These are phyloP conservation scores for Eucalyptus urophylla DNA, from an alignment of 345 rosid genomes.

Conservation along the genomic window DNA sequence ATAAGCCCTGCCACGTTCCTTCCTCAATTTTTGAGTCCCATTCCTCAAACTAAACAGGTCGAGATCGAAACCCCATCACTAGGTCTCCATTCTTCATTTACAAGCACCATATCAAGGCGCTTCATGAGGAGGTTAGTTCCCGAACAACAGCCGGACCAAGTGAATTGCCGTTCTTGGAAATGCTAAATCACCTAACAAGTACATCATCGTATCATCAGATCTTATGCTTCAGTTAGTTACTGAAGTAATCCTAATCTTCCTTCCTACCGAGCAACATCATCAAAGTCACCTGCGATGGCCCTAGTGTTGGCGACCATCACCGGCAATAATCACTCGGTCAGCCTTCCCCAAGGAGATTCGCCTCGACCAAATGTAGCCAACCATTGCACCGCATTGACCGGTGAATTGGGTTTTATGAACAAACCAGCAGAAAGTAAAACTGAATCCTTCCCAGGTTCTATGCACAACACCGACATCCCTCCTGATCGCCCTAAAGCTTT, in stretches of 20 bases:
- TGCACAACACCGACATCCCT: background rate
- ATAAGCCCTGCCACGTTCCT: background rate
- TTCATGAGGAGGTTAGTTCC: background rate
- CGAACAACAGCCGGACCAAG: background rate
- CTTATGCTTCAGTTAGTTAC: background rate
- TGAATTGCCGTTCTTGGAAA: background rate
- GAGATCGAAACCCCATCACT: background rate
- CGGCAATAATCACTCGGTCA: background rate
- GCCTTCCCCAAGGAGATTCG: background rate
- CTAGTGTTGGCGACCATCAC: background rate
- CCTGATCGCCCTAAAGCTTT: background rate
- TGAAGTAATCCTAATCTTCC: background rate
- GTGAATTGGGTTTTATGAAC: background rate
- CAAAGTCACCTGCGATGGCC: background rate
- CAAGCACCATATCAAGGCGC: background rate
- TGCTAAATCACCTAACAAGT: background rate
- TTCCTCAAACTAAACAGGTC: background rate
- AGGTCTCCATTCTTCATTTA: background rate
- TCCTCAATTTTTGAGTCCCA: background rate
- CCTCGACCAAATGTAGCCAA: background rate
- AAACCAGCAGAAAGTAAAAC: background rate
- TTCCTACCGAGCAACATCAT: background rate
- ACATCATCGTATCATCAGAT: background rate
- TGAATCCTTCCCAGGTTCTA: background rate
- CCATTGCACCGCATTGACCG: background rate